phyloP scores from a whole-genome alignment of 768 basidiomycete genomes.

The Auriculariales sp. region DNA sequence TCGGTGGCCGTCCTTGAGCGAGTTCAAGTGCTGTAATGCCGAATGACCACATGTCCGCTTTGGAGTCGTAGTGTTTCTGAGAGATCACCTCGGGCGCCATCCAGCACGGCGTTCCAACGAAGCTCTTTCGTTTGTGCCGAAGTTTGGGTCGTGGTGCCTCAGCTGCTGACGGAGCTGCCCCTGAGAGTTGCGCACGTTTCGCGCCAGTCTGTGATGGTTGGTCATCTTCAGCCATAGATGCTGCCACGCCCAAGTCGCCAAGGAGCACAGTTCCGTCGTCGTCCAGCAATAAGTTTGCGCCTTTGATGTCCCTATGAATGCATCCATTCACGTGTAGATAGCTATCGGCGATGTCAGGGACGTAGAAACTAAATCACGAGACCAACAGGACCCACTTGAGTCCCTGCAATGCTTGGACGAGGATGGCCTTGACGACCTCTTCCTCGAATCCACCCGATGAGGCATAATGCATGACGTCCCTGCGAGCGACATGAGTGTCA shows the following conservation, averaged over 20 bases:
- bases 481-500: too few species aligned
- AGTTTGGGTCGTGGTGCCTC: slow-evolving; percentile 5
- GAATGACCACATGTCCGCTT: slow-evolving; percentile 93
- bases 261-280: slow-evolving; percentile 82
- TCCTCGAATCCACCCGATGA: slow-evolving; percentile 88
- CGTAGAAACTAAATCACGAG: slow-evolving; percentile 7
- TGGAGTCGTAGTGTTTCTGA: slow-evolving; percentile 68
- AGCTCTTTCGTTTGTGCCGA: slow-evolving; percentile 56
- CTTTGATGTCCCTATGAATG: slow-evolving; percentile 90
- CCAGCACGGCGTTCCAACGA: slow-evolving; percentile 96
- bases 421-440: slow-evolving; percentile 70
- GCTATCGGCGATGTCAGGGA: slow-evolving; percentile 23
- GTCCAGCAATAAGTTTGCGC: slow-evolving; percentile 84
- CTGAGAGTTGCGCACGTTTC: slow-evolving; percentile 23
- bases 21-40: slow-evolving; percentile 91
- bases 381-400: slow-evolving; percentile 49
- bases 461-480: slow-evolving; percentile 69
- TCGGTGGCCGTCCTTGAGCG: slow-evolving; percentile 76
- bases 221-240: slow-evolving; percentile 60
- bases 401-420: slow-evolving; percentile 79
- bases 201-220: slow-evolving; percentile 6
- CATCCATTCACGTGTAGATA: slow-evolving; percentile 84
- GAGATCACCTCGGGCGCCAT: slow-evolving; percentile 93
- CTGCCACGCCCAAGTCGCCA: slow-evolving; percentile 87
- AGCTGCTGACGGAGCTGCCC: background rate